Evolutionary conservation across 208 protist species (phyloP), one percentile per base, ranked within the genome.

Genomic region (Tritrichomonas foetus): DNA sequence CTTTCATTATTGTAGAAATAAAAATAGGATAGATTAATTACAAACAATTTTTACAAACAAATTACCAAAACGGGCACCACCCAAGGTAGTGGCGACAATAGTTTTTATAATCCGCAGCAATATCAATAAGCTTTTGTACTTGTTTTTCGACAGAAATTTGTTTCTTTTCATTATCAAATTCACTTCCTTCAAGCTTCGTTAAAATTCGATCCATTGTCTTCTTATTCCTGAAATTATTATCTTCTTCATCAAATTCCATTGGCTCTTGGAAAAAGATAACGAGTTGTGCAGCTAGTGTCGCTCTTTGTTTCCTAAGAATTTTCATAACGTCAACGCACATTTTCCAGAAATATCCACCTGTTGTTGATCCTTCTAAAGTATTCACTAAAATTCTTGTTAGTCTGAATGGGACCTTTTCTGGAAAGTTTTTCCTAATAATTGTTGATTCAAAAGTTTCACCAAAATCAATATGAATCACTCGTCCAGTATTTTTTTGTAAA

Each of bases 391-490:
- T 84, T 55, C 75, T 9, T 49, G 75, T 84, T 5, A 84, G 47
- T 49, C 75, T 22, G 30, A 84, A 84, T 49, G 75, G 75, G 30
- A 84, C 94, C 75, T 84, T 84, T 44, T 92, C 36, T 44, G 22
- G 80, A 25, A 20, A 98, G 96, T 39, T 49, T 20, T 25, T 9
- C 41, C 44, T 33, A 30, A n/a, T 33, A 22, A 39, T 92, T 33
- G 80, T 44, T 61, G 44, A 33, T 49, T 92, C 80, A 61, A 92
- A 92, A 64, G 50, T 33, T 20, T 64, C 44, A 36, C 50, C 80
- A 47, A 92, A 92, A 61, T 92, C 80, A 64, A 92, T 92, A 47
- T 92, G 44, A 92, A 92, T 44, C 13, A 53, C 44, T 92, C 36
- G n/a, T 3, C 80, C 80, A 50, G 80, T 92, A 92, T 92, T n/a